Evolutionary conservation across 2,329 filamentous ascomycete species (phyloP).

Genomic region (Colletotrichum incanum): DNA sequence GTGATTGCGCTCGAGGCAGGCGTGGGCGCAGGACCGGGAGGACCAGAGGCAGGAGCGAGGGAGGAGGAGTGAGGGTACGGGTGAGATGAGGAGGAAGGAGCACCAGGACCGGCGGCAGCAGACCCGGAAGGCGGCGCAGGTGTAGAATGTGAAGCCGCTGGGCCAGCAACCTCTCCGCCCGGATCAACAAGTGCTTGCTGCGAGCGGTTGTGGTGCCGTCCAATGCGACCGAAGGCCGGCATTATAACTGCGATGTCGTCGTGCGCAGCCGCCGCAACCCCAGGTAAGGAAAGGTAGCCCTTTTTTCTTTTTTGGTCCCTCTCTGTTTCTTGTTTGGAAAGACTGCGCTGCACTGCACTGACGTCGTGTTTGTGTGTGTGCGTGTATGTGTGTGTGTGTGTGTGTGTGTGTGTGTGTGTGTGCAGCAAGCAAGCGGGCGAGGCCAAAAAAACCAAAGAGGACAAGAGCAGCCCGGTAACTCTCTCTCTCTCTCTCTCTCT

Average conservation of each 20-base stretch:
- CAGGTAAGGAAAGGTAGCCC: background rate
- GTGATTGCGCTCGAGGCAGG: conserved; percentile 43
- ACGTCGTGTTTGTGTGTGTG: background rate
- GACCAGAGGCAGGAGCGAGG: conserved; percentile 31
- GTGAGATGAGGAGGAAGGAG: conserved; percentile 40
- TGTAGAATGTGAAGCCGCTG: conserved; percentile 42
- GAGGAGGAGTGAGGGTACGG: conserved; percentile 22
- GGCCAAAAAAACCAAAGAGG: background rate
- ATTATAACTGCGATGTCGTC: conserved; percentile 54
- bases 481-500: background rate
- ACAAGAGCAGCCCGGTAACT: conserved; percentile 14
- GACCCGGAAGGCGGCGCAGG: conserved; percentile 30
- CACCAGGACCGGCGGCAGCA: conserved; percentile 37
- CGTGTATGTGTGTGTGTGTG: background rate
- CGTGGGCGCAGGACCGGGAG: conserved; percentile 43
- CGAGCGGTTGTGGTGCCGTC: conserved; percentile 71
- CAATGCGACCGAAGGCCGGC: conserved; percentile 69
- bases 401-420: background rate
- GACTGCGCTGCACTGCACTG: conserved; percentile 5
- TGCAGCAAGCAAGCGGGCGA: conserved; percentile 10
- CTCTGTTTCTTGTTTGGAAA: conserved; percentile 1
- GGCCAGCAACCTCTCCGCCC: conserved; percentile 51
- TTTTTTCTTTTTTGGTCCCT: conserved; percentile 10
- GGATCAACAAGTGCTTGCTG: conserved; percentile 69
- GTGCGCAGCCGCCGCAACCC: conserved; percentile 35